Conservation (phyloP, 2,329 filamentous ascomycete species). For the Penicillium expansum region DNA sequence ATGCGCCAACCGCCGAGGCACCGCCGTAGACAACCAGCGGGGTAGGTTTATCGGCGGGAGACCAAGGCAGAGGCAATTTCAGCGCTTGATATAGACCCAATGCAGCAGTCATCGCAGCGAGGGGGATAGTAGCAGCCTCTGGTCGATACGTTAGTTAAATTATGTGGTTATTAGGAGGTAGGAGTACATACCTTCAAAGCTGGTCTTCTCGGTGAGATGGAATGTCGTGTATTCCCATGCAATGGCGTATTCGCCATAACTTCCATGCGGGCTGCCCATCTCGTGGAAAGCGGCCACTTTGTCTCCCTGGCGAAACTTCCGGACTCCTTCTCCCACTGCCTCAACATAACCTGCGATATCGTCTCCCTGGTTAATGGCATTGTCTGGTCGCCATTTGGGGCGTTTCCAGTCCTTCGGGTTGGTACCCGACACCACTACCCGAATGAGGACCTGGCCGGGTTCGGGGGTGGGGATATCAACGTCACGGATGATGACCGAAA, state of each 20-base stretch:
- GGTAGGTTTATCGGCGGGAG: slow-evolving; percentile 32
- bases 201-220: slow-evolving; percentile 50
- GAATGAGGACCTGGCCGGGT: slow-evolving; percentile 40
- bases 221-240: slow-evolving; percentile 55
- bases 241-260: slow-evolving; percentile 58
- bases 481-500: slow-evolving; percentile 42
- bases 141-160: not conserved
- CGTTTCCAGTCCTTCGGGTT: slow-evolving; percentile 53
- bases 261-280: slow-evolving; percentile 51
- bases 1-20: slow-evolving; percentile 57
- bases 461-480: slow-evolving; percentile 42
- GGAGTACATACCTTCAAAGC: slow-evolving; percentile 49
- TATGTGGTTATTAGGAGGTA: too few species aligned
- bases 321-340: slow-evolving; percentile 51
- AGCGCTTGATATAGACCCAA: slow-evolving; percentile 51
- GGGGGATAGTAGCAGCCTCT: slow-evolving; percentile 57
- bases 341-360: slow-evolving; percentile 54
- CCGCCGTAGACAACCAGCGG: slow-evolving; percentile 51
- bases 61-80: slow-evolving; percentile 51
- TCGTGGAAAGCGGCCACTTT: slow-evolving; percentile 51
- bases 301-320: slow-evolving; percentile 55
- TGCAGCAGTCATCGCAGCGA: slow-evolving; percentile 56
- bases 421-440: slow-evolving; percentile 41
- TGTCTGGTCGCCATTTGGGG: slow-evolving; percentile 11
- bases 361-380: slow-evolving; percentile 46